phyloP scores from a whole-genome alignment of 2,329 filamentous ascomycete genomes.

The Aspergillus novofumigatus region DNA sequence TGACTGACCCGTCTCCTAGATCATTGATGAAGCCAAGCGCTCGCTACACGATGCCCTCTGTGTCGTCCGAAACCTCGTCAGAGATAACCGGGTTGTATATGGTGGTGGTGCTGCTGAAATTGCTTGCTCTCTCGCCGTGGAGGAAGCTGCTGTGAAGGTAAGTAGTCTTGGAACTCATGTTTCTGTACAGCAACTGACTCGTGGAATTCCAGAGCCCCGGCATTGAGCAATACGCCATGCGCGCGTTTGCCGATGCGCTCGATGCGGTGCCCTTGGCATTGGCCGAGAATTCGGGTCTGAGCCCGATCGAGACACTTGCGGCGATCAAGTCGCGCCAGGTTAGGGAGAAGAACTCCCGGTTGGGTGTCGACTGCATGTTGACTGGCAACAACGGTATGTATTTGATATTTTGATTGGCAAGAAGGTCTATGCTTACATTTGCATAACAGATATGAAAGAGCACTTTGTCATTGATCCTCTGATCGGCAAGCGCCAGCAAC shows the following conservation, averaged over 20 bases:
- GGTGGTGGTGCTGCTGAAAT: constrained; percentile 96
- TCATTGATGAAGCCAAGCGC: constrained; percentile 97
- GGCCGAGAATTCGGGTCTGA: constrained; percentile 94
- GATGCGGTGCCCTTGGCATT: constrained; percentile 93
- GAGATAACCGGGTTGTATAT: constrained; percentile 95
- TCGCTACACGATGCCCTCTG: constrained; percentile 96
- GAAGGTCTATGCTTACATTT: constrained; percentile 3
- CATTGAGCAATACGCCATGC: constrained; percentile 99
- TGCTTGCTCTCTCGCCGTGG: constrained; percentile 91
- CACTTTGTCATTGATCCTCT: constrained; percentile 97
- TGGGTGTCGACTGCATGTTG: constrained; percentile 98
- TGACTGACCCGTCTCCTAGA: constrained; percentile 50
- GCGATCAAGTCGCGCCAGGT: constrained; percentile 95
- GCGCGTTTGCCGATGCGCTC: constrained; percentile 91
- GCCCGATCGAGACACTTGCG: constrained; percentile 91
- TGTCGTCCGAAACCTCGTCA: constrained; percentile 92
- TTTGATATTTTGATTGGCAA: background rate
- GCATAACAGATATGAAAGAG: constrained; percentile 78
- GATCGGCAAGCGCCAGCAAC: constrained; percentile 96
- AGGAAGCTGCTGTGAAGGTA: constrained; percentile 83
- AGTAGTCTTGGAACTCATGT: constrained; percentile 6
- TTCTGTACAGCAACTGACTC: constrained; percentile 6
- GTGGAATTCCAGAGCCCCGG: constrained; percentile 64
- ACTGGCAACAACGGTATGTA: constrained; percentile 74
- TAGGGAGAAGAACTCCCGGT: constrained; percentile 71